Base-by-base conservation (phyloP, 257 asterid genomes). In the Ligustrum vulgare region DNA sequence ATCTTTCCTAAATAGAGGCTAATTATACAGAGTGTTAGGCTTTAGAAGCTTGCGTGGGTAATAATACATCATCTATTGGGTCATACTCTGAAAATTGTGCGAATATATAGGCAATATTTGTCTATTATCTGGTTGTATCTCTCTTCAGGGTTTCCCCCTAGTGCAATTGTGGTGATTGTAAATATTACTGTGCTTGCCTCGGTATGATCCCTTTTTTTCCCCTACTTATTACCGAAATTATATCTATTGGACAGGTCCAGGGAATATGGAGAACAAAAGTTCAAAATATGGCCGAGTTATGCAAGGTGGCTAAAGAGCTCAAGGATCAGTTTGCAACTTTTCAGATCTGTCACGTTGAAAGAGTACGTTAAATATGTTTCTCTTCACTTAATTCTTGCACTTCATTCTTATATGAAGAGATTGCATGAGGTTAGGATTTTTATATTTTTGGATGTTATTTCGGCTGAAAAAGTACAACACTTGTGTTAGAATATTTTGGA, bases 241-340 rank as follows among this genome's bases (percentile, higher is more conserved):
- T 82, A 71, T 84, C 71, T 32, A 31, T 51, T 36, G 45, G 58
- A 74, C 87, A 95, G 99, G 91, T 91, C 86, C 97, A 95, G 82
- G 99, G 98, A 65, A 80, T 82, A 41, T 93, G 99, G 99, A 95
- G 85, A 86, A 89, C 94, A 62, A 93, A 93, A 87, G 90, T 88
- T 66, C 94, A 79, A 82, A 93, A 93, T 82, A 95, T 93, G 99
- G 88, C 98, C 11, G 98, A 95, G 70, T 75, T 93, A 80, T 95
- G 93, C 84, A 93, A 93, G 94, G 90, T 91, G 72, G 96, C 94
- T 54, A 90, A 86, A 86, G 98, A 90, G 87, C 89, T 89, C 63
- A 95, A 88, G 86, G 97, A 93, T 69, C 89, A 90, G 82, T 95
- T 93, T 74, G 1, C 70, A 74, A 82, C 99, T 69, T 95, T 93